Base-by-base conservation (phyloP, 2,329 filamentous ascomycete species). In the Aspergillus sp. region DNA sequence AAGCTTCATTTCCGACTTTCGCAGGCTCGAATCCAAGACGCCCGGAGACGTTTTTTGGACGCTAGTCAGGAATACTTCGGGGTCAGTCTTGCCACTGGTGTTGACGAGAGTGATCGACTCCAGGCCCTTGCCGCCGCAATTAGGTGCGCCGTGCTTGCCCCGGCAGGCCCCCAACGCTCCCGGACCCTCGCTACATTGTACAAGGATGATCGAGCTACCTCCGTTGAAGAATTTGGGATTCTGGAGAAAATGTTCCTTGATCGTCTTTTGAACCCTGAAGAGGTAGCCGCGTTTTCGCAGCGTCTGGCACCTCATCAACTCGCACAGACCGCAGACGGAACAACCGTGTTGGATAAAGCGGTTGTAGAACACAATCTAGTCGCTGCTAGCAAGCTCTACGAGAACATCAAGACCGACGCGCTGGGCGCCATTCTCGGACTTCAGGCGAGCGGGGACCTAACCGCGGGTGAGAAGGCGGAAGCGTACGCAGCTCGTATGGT, bases 191-290 rank as follows among this genome's bases (percentile, higher is more conserved):
- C 87, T 4, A 87, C 89, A 53, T 80, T 99, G 13, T 96, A 96
- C 83, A 96, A 96, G 75, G 95, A 99, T 74, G 95, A 98, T 64
- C 86, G 95, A 30, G 84, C 90, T 0, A 80, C 82, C 3, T 84
- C 87, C 50, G 84, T 95, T 2, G 85, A 88, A 33, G 91, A 98
- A 76, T 93, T 89, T 70, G 82, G 86, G 49, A 97, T 99, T 54
- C 80, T 99, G 13, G 95, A 98, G 79, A 98, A 98, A 80, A 98
- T 99, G 86, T 96, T 96, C 74, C 82, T 98, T 49, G 91, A 98
- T 74, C 86, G 93, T 5, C 81, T 99, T 3, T 82, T 99, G 49
- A 85, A 86, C 0, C 86, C 89, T 0, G 83, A 82, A n/a, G 95
- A 99, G 77, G 91, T 97, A 42, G 86, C 87, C 39, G 87, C 90